These are phyloP conservation scores for Arabidopsis arenosa DNA, from an alignment of 345 rosid genomes.

Conservation along the genomic window DNA sequence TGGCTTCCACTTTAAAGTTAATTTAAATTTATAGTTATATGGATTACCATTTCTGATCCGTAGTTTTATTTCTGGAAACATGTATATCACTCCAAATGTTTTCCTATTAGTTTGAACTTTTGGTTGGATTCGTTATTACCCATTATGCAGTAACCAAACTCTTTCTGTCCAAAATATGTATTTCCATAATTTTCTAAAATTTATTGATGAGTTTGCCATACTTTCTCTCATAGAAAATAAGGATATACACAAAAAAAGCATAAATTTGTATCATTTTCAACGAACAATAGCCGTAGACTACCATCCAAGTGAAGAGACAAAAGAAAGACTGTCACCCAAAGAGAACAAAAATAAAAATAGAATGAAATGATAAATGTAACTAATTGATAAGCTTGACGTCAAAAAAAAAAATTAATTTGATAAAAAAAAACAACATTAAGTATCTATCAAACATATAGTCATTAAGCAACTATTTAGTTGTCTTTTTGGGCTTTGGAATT, in stretches of 20 bases:
- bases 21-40: not conserved
- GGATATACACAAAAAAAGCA: not conserved
- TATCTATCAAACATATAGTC: conserved; percentile 28
- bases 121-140: too few species aligned
- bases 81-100: too few species aligned
- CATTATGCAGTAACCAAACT: not conserved
- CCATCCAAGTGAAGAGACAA: conserved; percentile 34
- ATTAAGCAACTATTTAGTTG: conserved; percentile 45
- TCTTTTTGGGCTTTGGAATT: conserved; percentile 52
- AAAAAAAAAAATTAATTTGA: not conserved
- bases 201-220: conserved; percentile 1
- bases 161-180: not conserved
- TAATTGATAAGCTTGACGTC: not conserved
- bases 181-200: not conserved
- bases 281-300: conserved; percentile 30
- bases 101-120: too few species aligned
- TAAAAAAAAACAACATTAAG: not conserved
- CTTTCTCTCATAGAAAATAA: not conserved
- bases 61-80: not conserved
- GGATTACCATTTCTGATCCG: not conserved
- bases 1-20: not conserved
- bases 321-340: conserved; percentile 32
- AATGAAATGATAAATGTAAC: not conserved
- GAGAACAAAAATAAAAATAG: not conserved
- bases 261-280: conserved; percentile 31